Percentiles rank a stretch among this genome's conserved stretches.
These are phyloP conservation scores for Thermochaetoides dissita DNA, from an alignment of 2,329 filamentous ascomycete genomes.

Conservation along the genomic window DNA sequence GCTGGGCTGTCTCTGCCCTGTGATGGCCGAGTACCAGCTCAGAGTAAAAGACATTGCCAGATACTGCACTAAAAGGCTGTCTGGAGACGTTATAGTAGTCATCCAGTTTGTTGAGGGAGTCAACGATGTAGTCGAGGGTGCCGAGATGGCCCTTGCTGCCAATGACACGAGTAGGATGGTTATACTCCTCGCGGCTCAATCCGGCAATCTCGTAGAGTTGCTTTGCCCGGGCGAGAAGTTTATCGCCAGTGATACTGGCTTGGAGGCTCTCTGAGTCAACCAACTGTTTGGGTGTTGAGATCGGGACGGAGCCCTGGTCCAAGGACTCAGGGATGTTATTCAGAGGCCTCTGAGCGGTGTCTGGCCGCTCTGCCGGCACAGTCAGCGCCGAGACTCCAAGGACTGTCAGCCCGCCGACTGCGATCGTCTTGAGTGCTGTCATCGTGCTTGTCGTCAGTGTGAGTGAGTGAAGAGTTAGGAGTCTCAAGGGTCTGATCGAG, in stretches of 20 bases:
- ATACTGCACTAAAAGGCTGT: conserved; percentile 49
- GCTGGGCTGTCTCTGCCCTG: conserved; percentile 33
- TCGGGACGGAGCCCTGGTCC: too few species aligned
- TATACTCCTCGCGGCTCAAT: conserved; percentile 43
- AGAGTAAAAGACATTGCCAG: conserved; percentile 45
- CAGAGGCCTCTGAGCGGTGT: too few species aligned
- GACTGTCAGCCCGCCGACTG: too few species aligned
- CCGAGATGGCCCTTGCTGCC: conserved; percentile 51
- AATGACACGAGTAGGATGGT: conserved; percentile 57
- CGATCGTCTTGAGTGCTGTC: too few species aligned
- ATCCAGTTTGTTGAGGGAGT: conserved; percentile 37
- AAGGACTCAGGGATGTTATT: too few species aligned
- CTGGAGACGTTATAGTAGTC: conserved; percentile 49
- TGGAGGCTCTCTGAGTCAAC: conserved; percentile 43
- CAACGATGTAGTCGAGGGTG: conserved; percentile 49
- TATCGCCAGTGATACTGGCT: conserved; percentile 37
- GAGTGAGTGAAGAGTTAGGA: too few species aligned
- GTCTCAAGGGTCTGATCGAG: too few species aligned
- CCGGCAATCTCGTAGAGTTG: conserved; percentile 50
- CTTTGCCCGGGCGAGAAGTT: conserved; percentile 45
- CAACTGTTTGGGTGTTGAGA: conserved; percentile 20
- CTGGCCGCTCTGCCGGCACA: too few species aligned
- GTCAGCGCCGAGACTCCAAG: too few species aligned
- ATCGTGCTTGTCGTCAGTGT: too few species aligned
- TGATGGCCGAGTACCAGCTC: conserved; percentile 41